Evolutionary conservation across 305 asterid species (phyloP), one percentile per base, ranked within the genome.

Genomic region (Vinca major): DNA sequence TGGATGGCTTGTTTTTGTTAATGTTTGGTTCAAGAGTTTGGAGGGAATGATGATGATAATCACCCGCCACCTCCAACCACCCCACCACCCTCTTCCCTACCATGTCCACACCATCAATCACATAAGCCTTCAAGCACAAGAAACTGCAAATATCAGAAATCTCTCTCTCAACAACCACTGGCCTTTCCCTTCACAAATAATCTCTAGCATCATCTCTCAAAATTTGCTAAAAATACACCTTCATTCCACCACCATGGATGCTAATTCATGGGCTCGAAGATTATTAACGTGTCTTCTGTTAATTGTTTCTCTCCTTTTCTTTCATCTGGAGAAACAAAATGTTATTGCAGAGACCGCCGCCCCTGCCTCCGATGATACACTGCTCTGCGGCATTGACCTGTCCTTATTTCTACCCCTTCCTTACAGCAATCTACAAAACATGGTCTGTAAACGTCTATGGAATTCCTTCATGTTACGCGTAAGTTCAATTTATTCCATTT

Each of bases 401-500:
- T 79, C 88, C 64, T 67, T 80, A 12, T 84, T 92, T 78, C 93
- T 88, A 62, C 96, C 98, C 26, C 87, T 87, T 65, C 98, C 97
- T 2, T 92, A 90, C 78, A 79, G 84, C 33, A 83, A 66, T 71
- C 68, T 86, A 45, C 86, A 90, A 33, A 50, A 86, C 48, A 85
- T 90, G 98, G 84, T 84, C 47, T 92, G 98, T 83, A 83, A 73
- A 77, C 89, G 91, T 60, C 85, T 90, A 10, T 92, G 98, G 98
- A 88, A 92, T 75, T 83, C 97, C 7, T 92, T 79, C 75, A 66
- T 92, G 71, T 74, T 90, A 21, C 81, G 95, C 77, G 98, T 88
- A 81, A 82, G 78, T 78, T 56, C 36, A 5, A n/a, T 12, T 3
- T 36, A 37, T 62, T n/a, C 63, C 13, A 39, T 13, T 0, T 36